Conservation (phyloP, 2,329 filamentous ascomycete species). For the Alternaria sp. region DNA sequence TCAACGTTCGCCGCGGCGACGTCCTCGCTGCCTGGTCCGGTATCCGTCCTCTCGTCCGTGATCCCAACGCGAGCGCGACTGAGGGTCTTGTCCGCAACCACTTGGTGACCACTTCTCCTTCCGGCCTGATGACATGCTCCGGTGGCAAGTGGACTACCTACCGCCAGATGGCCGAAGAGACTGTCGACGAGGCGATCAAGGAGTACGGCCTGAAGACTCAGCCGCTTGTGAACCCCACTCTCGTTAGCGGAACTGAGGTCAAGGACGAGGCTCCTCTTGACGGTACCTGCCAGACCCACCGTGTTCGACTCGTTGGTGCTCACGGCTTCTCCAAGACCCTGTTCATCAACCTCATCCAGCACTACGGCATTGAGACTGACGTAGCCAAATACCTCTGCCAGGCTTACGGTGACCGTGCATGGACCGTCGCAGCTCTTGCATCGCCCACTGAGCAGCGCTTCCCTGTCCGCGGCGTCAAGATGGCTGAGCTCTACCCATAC, state of each 20-base stretch:
- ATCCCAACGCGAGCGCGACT: constrained; percentile 84
- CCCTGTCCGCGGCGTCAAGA: constrained; percentile 80
- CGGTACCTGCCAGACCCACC: constrained; percentile 82
- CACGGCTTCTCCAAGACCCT: constrained; percentile 89
- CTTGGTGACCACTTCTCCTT: constrained; percentile 77
- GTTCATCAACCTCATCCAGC: constrained; percentile 94
- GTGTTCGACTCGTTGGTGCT: constrained; percentile 79
- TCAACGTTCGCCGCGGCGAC: constrained; percentile 82
- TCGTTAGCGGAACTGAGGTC: constrained; percentile 73
- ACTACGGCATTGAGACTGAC: constrained; percentile 89
- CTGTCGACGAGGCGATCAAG: constrained; percentile 78
- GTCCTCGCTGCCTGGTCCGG: constrained; percentile 91
- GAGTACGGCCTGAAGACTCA: constrained; percentile 68
- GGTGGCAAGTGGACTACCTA: constrained; percentile 95
- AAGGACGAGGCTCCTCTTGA: constrained; percentile 74
- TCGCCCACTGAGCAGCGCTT: constrained; percentile 78
- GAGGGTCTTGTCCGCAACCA: constrained; percentile 89
- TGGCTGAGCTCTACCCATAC: constrained; percentile 83
- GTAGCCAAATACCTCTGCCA: constrained; percentile 87
- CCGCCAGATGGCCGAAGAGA: constrained; percentile 90
- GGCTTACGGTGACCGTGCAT: constrained; percentile 90
- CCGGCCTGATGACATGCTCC: constrained; percentile 82
- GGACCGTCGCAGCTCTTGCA: constrained; percentile 85
- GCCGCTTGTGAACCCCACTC: constrained; percentile 65
- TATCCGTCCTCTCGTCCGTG: constrained; percentile 83